Evolutionary conservation across 805 yeast genomes (phyloP).

Genomic region (Barnettozyma pratensis): DNA sequence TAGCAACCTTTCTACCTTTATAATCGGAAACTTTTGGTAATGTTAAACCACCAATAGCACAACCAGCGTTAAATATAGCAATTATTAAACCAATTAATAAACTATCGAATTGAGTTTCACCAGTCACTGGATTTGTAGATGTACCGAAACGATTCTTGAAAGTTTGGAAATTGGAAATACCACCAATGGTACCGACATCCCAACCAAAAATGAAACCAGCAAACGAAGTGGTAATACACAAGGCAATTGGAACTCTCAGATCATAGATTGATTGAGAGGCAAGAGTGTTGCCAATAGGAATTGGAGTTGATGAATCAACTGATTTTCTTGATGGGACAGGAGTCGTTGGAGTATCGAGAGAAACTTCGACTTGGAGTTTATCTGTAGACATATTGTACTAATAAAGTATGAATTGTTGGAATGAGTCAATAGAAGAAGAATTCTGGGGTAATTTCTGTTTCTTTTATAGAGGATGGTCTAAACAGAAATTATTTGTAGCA

Average conservation of each 20-base stretch:
- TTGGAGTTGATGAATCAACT: background rate
- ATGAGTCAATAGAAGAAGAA: too few species aligned
- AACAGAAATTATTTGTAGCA: too few species aligned
- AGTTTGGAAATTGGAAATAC: slow-evolving; percentile 61
- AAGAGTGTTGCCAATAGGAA: background rate
- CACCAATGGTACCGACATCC: slow-evolving; percentile 76
- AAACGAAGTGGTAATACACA: slow-evolving; percentile 46
- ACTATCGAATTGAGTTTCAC: slow-evolving; percentile 37
- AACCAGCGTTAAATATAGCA: slow-evolving; percentile 59
- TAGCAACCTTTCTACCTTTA: slow-evolving; percentile 55
- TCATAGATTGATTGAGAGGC: background rate
- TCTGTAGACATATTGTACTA: too few species aligned
- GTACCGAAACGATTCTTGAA: slow-evolving; percentile 49
- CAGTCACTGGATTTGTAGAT: slow-evolving; percentile 28
- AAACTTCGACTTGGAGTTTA: background rate
- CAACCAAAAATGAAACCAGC: slow-evolving; percentile 73
- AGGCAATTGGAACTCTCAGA: slow-evolving; percentile 3
- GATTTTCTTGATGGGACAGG: background rate
- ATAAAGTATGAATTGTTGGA: too few species aligned
- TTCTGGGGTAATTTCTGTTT: too few species aligned
- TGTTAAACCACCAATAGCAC: slow-evolving; percentile 63
- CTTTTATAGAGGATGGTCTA: too few species aligned
- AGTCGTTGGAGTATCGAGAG: background rate
- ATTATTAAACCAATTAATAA: slow-evolving; percentile 49
- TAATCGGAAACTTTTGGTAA: slow-evolving; percentile 53